phyloP scores from a whole-genome alignment of 169 alveolate species.

The Miamiensis avidus region DNA sequence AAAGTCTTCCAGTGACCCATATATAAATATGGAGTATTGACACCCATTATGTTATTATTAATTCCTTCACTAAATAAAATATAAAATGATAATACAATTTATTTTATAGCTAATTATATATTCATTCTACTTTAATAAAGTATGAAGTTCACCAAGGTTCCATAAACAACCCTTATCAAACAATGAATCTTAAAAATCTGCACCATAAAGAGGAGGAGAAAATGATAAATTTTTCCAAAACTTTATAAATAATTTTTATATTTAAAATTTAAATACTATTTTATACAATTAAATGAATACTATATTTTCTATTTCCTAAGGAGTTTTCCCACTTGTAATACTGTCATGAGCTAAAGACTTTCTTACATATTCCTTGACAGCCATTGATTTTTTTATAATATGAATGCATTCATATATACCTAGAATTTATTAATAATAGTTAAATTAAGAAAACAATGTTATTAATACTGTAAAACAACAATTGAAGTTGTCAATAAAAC shows the following conservation, averaged over 20 bases:
- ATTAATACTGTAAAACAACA: too few species aligned
- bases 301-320: slow-evolving; percentile 52
- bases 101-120: too few species aligned
- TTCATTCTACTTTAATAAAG: slow-evolving; percentile 40
- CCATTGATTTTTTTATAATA: slow-evolving; percentile 54
- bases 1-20: slow-evolving; percentile 92
- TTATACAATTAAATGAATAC: slow-evolving; percentile 2
- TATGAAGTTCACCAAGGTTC: slow-evolving; percentile 56
- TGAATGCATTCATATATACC: slow-evolving; percentile 70
- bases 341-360: slow-evolving; percentile 42
- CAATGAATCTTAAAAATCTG: slow-evolving; percentile 62
- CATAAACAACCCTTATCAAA: slow-evolving; percentile 62
- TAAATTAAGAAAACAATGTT: too few species aligned
- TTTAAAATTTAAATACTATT: too few species aligned
- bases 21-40: slow-evolving; percentile 92
- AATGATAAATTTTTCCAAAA: slow-evolving; percentile 74
- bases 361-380: slow-evolving; percentile 51
- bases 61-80: slow-evolving; percentile 35
- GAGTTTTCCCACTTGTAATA: slow-evolving; percentile 25
- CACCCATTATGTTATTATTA: slow-evolving; percentile 83
- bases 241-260: slow-evolving; percentile 13
- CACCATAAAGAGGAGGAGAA: slow-evolving; percentile 79
- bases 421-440: background rate
- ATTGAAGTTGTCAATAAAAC: too few species aligned
- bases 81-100: too few species aligned